Conservation (phyloP, 2,329 filamentous ascomycete genomes). For the Teratosphaeria destructans region DNA sequence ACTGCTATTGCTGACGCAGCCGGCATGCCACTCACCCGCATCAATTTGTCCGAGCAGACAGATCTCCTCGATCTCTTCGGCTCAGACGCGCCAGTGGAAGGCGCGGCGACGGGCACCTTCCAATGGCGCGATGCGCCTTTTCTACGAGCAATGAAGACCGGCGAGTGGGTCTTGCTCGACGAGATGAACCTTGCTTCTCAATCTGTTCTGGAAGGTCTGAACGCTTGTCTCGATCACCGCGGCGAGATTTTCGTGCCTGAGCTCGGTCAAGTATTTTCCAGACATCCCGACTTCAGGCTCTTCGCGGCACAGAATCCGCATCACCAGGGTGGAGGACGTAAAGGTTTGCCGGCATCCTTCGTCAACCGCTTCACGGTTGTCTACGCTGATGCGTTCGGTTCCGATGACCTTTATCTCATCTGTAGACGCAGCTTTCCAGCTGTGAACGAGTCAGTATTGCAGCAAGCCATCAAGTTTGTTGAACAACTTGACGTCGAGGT, state of each 20-base stretch:
- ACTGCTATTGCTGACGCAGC: slow-evolving; percentile 71
- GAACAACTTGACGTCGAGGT: slow-evolving; percentile 66
- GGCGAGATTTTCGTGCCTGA: slow-evolving; percentile 94
- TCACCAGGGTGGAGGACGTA: slow-evolving; percentile 89
- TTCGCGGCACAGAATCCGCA: slow-evolving; percentile 98
- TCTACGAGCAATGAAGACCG: slow-evolving; percentile 88
- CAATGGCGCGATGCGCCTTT: slow-evolving; percentile 95
- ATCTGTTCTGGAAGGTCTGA: slow-evolving; percentile 89
- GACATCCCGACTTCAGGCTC: slow-evolving; percentile 81
- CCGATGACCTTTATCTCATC: slow-evolving; percentile 72
- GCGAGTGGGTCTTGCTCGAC: slow-evolving; percentile 92
- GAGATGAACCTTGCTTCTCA: slow-evolving; percentile 99
- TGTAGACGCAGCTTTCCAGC: slow-evolving; percentile 65
- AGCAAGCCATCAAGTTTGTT: slow-evolving; percentile 68
- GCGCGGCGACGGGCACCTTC: slow-evolving; percentile 81
- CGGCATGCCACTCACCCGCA: slow-evolving; percentile 74
- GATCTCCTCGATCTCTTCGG: slow-evolving; percentile 96
- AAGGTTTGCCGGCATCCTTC: slow-evolving; percentile 88
- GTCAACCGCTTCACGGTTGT: slow-evolving; percentile 98
- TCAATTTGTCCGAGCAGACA: slow-evolving; percentile 96
- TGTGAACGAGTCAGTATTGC: slow-evolving; percentile 49
- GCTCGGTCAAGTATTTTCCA: slow-evolving; percentile 83
- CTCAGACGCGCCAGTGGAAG: slow-evolving; percentile 89
- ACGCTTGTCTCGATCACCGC: slow-evolving; percentile 91
- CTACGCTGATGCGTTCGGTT: slow-evolving; percentile 81